phyloP scores from a whole-genome alignment of 352 stramenopile genomes.

The Elongisporangium undulatum region DNA sequence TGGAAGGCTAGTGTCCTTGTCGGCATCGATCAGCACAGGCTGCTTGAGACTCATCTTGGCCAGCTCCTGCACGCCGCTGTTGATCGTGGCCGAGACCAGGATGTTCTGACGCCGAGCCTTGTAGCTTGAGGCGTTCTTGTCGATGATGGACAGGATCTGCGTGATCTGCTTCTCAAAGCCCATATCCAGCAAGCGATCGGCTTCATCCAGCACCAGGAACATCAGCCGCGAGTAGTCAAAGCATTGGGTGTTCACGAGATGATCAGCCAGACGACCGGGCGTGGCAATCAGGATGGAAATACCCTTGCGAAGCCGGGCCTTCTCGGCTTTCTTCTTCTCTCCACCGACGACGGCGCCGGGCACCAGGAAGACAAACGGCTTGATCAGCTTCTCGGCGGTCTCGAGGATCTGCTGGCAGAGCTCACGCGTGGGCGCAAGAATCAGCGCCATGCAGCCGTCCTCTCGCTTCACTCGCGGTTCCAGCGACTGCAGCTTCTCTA shows the following conservation, averaged over 20 bases:
- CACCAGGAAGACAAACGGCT: constrained; percentile 89
- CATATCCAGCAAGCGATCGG: constrained; percentile 99
- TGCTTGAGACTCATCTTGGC: constrained; percentile 80
- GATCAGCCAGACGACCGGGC: constrained; percentile 95
- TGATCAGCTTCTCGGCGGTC: constrained; percentile 92
- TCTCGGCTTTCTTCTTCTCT: constrained; percentile 90
- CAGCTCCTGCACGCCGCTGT: constrained; percentile 77
- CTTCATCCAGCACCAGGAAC: constrained; percentile 98
- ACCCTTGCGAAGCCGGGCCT: constrained; percentile 82
- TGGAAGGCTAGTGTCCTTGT: constrained; percentile 16
- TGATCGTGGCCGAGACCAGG: constrained; percentile 87
- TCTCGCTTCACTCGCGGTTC: constrained; percentile 68
- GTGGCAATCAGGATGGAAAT: constrained; percentile 97
- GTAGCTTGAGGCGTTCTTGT: constrained; percentile 26
- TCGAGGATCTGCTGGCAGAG: constrained; percentile 95
- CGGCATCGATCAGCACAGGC: constrained; percentile 72
- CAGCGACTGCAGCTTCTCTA: constrained; percentile 83
- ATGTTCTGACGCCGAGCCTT: constrained; percentile 56
- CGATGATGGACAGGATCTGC: constrained; percentile 95
- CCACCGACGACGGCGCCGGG: constrained; percentile 92
- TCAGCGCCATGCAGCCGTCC: constrained; percentile 88
- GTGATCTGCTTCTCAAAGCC: constrained; percentile 99
- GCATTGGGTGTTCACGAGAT: constrained; percentile 93
- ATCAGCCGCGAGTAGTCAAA: constrained; percentile 89
- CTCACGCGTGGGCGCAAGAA: constrained; percentile 94